Percentiles rank a stretch among this genome's conserved stretches.
Evolutionary conservation across 345 rosid genomes (phyloP).

Genomic region (Salix brachista): DNA sequence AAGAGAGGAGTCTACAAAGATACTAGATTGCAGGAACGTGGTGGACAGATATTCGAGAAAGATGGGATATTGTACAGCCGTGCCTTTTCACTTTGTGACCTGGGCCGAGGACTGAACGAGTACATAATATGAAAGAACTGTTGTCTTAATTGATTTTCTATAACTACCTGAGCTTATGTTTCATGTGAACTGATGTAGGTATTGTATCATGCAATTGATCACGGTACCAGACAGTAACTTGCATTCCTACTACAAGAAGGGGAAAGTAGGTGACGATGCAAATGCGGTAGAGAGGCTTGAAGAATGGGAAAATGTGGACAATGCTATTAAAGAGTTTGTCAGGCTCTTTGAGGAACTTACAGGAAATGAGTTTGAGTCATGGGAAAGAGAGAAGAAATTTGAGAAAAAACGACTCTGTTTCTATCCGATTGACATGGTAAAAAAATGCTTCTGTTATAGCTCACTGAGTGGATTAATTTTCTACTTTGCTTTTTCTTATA

Average conservation of each 20-base stretch:
- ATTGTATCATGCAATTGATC: slow-evolving; percentile 66
- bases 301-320: slow-evolving; percentile 55
- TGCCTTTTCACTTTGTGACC: slow-evolving; percentile 65
- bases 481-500: neutral
- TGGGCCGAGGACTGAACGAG: slow-evolving; percentile 61
- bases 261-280: slow-evolving; percentile 61
- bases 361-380: slow-evolving; percentile 73
- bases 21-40: slow-evolving; percentile 46
- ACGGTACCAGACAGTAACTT: slow-evolving; percentile 49
- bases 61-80: slow-evolving; percentile 70
- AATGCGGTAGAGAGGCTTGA: slow-evolving; percentile 64
- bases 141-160: neutral
- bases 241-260: slow-evolving; percentile 65
- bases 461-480: too few species aligned
- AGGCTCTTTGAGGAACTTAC: slow-evolving; percentile 67
- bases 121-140: slow-evolving; percentile 18
- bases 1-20: slow-evolving; percentile 70
- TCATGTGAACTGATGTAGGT: slow-evolving; percentile 30
- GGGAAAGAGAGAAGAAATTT: slow-evolving; percentile 78
- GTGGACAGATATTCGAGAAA: slow-evolving; percentile 53
- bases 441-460: neutral
- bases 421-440: slow-evolving; percentile 76
- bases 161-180: neutral
- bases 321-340: slow-evolving; percentile 59
- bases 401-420: slow-evolving; percentile 59